Evolutionary conservation across 1,139 yeast genomes (phyloP), one percentile per base, ranked within the genome.

Genomic region (Scheffersomyces titani): DNA sequence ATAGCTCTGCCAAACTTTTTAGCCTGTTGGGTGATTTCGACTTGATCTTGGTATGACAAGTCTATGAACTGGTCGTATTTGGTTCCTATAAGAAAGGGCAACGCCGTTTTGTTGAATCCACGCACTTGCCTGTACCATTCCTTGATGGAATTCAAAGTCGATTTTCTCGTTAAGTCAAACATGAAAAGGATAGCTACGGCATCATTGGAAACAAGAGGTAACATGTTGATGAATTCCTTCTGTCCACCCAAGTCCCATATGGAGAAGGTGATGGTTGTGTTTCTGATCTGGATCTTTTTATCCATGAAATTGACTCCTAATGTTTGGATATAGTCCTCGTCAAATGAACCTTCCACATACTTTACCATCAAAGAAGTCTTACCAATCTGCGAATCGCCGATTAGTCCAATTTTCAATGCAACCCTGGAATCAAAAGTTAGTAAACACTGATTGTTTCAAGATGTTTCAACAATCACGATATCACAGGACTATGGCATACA

Each of bases 221-320:
- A 78, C 99, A 94, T 94, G 71, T 94, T 94, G 58, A 93, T 92
- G 72, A 93, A 94, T 71, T 96, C 99, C 58, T 92, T 84, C 66
- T 93, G 97, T 0, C 99, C 99, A 36, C 99, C 99, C 20, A 94
- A 78, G 73, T 94, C 99, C 97, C 98, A 94, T 48, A 94, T 89
- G 40, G 96, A 88, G 69, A 94, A 94, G 44, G 96, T 89, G 59
- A 94, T 92, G 65, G 92, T 92, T 11, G 98, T 93, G 60, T 92
- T 89, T 58, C 94, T 86, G 61, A 94, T 88, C 62, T 88, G 89
- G 49, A 94, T 90, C 63, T 90, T 88, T 66, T 93, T 89, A 69
- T 96, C 98, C 91, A 96, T 88, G 73, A 92, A 94, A 69, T 94
- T 94, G 58, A 96, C 98, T 5, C 99, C 99, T 53, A 92, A 71